These are phyloP conservation scores for Dactylorhiza incarnata DNA, from an alignment of 106 monocot genomes.

Conservation along the genomic window DNA sequence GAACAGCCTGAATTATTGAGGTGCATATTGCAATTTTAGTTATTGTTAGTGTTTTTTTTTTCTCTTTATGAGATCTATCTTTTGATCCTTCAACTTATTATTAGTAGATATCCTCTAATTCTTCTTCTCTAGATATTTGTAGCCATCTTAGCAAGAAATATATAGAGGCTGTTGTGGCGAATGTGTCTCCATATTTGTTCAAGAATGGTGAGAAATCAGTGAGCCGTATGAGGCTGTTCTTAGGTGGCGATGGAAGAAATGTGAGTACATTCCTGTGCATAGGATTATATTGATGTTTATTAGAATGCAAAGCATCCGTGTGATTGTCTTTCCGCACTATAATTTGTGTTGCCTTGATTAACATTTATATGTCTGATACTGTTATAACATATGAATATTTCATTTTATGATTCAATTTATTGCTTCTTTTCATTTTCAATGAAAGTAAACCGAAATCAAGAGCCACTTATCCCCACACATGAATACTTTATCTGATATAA, in stretches of 20 bases:
- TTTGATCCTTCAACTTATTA: no score
- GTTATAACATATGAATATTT: not conserved
- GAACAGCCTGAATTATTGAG: conserved; percentile 48
- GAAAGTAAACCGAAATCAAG: not conserved
- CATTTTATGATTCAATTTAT: not conserved
- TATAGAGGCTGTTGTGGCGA: conserved; percentile 56
- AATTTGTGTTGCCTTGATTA: not conserved
- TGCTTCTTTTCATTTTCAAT: not conserved
- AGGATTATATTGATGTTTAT: not conserved
- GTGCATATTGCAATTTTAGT: not conserved
- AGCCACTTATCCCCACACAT: not conserved
- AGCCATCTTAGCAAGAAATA: conserved; percentile 65
- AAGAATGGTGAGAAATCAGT: conserved; percentile 49
- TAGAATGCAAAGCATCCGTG: not conserved
- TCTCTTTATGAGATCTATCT: no score
- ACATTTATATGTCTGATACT: not conserved
- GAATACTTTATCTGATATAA: not conserved
- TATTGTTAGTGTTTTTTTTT: not conserved
- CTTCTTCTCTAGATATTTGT: not conserved
- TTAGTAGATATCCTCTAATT: not conserved
- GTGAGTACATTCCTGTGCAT: not conserved
- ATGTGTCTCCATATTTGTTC: conserved; percentile 58
- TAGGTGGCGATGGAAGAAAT: conserved; percentile 18
- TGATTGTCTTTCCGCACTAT: not conserved
- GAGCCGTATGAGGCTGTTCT: conserved; percentile 42